Conservation (phyloP, 129 eudicot species). For the Flaveria sonorensis region DNA sequence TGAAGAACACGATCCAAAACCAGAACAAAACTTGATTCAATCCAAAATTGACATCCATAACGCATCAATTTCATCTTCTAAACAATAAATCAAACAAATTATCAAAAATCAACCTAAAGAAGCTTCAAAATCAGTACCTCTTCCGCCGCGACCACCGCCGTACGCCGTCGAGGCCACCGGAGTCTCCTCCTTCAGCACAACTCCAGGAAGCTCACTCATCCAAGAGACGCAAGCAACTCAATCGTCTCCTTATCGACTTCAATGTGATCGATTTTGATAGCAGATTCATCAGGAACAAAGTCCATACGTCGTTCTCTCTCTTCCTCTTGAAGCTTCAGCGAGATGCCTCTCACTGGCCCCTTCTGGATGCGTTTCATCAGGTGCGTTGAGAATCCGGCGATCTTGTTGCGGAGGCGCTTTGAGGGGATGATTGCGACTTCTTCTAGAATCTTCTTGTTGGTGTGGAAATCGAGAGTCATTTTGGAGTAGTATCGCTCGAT, state of each 20-base stretch:
- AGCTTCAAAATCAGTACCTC: conserved; percentile 38
- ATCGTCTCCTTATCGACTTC: conserved; percentile 65
- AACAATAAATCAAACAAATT: not conserved
- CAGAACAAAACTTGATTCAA: not conserved
- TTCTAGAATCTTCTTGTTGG: conserved; percentile 72
- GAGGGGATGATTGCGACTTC: conserved; percentile 77
- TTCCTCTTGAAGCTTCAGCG: conserved; percentile 72
- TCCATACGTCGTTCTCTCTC: conserved; percentile 80
- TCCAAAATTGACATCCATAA: not conserved
- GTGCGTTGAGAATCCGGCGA: conserved; percentile 74
- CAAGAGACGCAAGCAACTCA: conserved; percentile 53
- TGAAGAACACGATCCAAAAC: not conserved
- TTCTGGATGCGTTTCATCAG: conserved; percentile 73
- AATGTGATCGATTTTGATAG: conserved; percentile 53
- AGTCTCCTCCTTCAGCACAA: conserved; percentile 47
- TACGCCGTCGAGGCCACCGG: conserved; percentile 32
- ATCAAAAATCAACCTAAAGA: conserved; percentile 1
- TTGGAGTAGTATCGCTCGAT: conserved; percentile 76
- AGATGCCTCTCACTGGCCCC: conserved; percentile 72
- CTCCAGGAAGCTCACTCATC: conserved; percentile 68
- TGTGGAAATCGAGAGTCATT: conserved; percentile 76
- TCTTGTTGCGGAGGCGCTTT: conserved; percentile 81
- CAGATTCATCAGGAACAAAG: conserved; percentile 68
- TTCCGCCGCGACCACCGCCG: conserved; percentile 29
- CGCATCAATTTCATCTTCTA: not conserved